phyloP scores from a whole-genome alignment of 2,329 filamentous ascomycete genomes.

The Didymella sp. region DNA sequence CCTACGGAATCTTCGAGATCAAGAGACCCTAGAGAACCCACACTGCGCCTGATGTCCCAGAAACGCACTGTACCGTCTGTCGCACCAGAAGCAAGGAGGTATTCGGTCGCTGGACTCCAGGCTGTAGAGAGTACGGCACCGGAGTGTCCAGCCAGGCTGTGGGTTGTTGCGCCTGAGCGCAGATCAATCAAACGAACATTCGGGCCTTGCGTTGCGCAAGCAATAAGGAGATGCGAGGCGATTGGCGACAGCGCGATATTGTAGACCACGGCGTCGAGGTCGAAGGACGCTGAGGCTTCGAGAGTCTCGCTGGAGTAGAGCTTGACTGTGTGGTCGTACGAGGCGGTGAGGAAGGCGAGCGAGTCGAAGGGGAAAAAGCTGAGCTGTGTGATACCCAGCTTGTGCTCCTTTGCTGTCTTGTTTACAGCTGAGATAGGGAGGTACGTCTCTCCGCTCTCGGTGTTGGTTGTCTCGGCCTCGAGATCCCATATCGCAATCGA shows the following conservation, averaged over 20 bases:
- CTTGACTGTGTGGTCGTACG: slow-evolving; percentile 79
- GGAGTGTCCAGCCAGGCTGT: slow-evolving; percentile 59
- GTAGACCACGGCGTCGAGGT: slow-evolving; percentile 72
- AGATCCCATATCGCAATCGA: slow-evolving; percentile 89
- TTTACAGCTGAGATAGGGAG: slow-evolving; percentile 38
- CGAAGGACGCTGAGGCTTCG: slow-evolving; percentile 68
- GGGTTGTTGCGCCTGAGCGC: slow-evolving; percentile 74
- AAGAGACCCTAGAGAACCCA: slow-evolving; percentile 75
- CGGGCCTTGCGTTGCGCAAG: slow-evolving; percentile 86
- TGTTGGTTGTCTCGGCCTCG: slow-evolving; percentile 53
- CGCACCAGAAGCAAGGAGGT: slow-evolving; percentile 84
- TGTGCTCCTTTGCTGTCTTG: slow-evolving; percentile 57
- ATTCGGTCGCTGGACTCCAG: slow-evolving; percentile 83
- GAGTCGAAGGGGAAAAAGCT: slow-evolving; percentile 81
- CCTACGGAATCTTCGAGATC: slow-evolving; percentile 86
- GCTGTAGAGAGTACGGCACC: slow-evolving; percentile 66
- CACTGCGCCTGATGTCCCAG: slow-evolving; percentile 86
- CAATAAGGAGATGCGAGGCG: slow-evolving; percentile 77
- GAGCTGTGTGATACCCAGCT: slow-evolving; percentile 76
- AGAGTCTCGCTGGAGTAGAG: slow-evolving; percentile 73
- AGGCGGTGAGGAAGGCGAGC: slow-evolving; percentile 76
- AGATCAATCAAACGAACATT: slow-evolving; percentile 85
- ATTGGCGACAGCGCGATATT: slow-evolving; percentile 79
- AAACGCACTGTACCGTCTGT: slow-evolving; percentile 82
- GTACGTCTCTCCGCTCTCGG: slow-evolving; percentile 27